Conservation (phyloP, 176 grass and related monocot genomes). For the Zizania latifolia region DNA sequence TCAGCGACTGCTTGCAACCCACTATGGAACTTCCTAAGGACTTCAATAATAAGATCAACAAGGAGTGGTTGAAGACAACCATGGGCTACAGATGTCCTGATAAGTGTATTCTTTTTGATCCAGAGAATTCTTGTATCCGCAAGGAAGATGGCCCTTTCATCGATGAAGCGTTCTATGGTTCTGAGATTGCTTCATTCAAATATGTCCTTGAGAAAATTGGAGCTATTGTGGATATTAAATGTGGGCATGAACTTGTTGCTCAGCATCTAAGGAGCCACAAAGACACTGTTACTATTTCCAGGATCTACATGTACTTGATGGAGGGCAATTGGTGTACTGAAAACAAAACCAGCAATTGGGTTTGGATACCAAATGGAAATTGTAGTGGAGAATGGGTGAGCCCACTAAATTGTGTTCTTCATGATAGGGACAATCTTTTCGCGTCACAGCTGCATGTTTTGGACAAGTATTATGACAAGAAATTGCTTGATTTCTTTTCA, state of each 20-base stretch:
- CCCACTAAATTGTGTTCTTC: slow-evolving; percentile 35
- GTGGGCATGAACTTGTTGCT: slow-evolving; percentile 30
- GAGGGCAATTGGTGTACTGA: slow-evolving; percentile 37
- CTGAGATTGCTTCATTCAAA: slow-evolving; percentile 33
- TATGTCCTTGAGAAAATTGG: slow-evolving; percentile 37
- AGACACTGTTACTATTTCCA: slow-evolving; percentile 32
- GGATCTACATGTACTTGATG: slow-evolving; percentile 54
- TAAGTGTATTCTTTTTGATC: slow-evolving; percentile 56
- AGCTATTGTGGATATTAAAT: slow-evolving; percentile 32
- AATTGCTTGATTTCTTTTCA: slow-evolving; percentile 47
- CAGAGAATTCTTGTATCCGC: slow-evolving; percentile 16
- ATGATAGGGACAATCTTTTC: slow-evolving; percentile 45
- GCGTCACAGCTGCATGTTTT: slow-evolving; percentile 34
- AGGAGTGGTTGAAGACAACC: slow-evolving; percentile 55
- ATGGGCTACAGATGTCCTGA: slow-evolving; percentile 42
- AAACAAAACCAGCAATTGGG: slow-evolving; percentile 27
- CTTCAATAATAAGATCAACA: slow-evolving; percentile 33
- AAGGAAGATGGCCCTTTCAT: slow-evolving; percentile 63
- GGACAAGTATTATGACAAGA: slow-evolving; percentile 47
- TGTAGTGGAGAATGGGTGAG: slow-evolving; percentile 50
- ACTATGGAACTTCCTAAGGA: background rate
- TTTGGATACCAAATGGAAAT: slow-evolving; percentile 47
- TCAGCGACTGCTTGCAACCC: background rate
- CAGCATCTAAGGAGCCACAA: slow-evolving; percentile 38
- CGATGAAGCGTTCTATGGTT: slow-evolving; percentile 57